Base-by-base conservation (phyloP, 768 basidiomycete genomes). In the Hygrocybe punicea region DNA sequence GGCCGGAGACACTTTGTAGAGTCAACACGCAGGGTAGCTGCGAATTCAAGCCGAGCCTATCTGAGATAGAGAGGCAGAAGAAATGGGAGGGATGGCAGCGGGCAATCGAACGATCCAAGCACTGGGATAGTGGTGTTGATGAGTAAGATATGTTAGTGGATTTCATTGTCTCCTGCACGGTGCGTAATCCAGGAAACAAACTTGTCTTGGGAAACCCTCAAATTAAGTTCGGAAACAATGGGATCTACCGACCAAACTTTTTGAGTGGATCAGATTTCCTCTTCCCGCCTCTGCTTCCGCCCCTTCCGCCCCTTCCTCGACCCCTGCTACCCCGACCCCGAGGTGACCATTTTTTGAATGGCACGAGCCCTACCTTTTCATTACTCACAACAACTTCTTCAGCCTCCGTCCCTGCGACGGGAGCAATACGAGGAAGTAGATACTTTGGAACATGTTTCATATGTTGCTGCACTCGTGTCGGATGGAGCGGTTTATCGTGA, bases 361-460 rank as follows among this genome's bases (percentile, higher is more conserved):
- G 87, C 16, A 89, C 83, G 62, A 91, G 91, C 10, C 79, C 80
- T 36, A 73, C 77, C 24, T 73, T 60, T 37, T 74, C 73, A 16
- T 73, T 69, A 24, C 57, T 58, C 4, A 67, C 67, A 13, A 58
- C 57, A 13, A 58, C 57, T 16, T 59, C 66, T 21, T 65, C 74
- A 2, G 55, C 68, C 11, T 75, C 74, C 0, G 68, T 66, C 8
- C 76, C 79, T 10, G 75, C 49, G 2, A 87, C 84, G 7, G 87
- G 75, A 21, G 86, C 84, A 48, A 91, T 87, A 25, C 84, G 84
- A 2, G 96, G 95, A 59, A 97, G 78, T 24, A 98, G 78, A 68
- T 99, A 99, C 55, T 86, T 87, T 1, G 96, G 97, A 4, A 98
- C 85, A 71, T 95, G 90, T 70, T 96, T 98, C 85, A 98, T 91